Percentiles rank a stretch among this genome's conserved stretches.
These are phyloP conservation scores for Luzula sylvatica DNA, from an alignment of 176 grass and related monocot genomes.

Conservation along the genomic window DNA sequence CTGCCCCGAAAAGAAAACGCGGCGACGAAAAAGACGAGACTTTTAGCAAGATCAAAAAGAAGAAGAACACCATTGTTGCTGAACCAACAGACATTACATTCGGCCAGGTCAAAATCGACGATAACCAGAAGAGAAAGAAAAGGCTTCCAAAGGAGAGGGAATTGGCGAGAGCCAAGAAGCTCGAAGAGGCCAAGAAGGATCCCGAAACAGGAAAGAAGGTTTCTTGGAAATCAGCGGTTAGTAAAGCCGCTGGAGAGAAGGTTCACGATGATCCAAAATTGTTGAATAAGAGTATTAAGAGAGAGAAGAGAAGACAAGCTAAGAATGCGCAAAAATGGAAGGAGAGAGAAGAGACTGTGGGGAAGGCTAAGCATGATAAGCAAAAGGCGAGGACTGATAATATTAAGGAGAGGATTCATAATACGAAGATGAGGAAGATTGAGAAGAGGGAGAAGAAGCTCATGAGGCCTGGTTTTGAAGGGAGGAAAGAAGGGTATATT, in stretches of 20 bases:
- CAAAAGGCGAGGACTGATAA: constrained; percentile 54
- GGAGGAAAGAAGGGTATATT: constrained; percentile 72
- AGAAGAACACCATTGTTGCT: constrained; percentile 28
- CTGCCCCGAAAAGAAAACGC: constrained; percentile 41
- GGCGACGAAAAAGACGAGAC: constrained; percentile 19
- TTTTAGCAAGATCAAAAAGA: constrained; percentile 36
- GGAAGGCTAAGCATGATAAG: constrained; percentile 39
- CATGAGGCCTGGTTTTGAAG: constrained; percentile 82
- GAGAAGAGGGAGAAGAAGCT: constrained; percentile 97
- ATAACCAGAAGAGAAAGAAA: constrained; percentile 67
- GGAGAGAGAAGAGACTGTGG: constrained; percentile 41
- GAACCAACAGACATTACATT: constrained; percentile 49
- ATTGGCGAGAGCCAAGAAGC: constrained; percentile 50
- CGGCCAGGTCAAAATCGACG: constrained; percentile 45
- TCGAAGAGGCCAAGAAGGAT: constrained; percentile 61
- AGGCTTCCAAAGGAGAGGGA: constrained; percentile 59
- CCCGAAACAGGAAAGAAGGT: constrained; percentile 47
- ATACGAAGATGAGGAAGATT: constrained; percentile 65
- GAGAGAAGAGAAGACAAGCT: constrained; percentile 52
- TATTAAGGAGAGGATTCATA: constrained; percentile 59
- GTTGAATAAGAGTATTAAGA: constrained; percentile 80
- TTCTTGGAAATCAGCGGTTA: constrained; percentile 65
- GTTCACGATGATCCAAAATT: constrained; percentile 83
- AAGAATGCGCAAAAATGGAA: constrained; percentile 55
- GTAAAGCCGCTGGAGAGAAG: constrained; percentile 65